Evolutionary conservation across 805 yeast species (phyloP).

Genomic region (Starmerella asiatica): DNA sequence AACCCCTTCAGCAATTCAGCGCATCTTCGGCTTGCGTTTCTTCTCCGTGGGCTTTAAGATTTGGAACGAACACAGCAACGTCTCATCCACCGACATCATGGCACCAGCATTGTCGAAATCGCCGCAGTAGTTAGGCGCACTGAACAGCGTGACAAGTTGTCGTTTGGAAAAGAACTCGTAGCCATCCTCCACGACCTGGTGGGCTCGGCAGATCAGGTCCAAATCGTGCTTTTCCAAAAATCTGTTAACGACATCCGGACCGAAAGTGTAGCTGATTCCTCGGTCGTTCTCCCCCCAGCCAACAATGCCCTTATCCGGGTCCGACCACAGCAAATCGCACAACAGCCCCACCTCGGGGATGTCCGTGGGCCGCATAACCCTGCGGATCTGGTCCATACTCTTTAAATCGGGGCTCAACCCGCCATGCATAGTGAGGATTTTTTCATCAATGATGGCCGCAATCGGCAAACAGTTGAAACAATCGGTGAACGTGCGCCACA

Average conservation of each 20-base stretch:
- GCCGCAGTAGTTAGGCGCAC: conserved; percentile 98
- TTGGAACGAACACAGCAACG: conserved; percentile 79
- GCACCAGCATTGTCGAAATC: conserved; percentile 99
- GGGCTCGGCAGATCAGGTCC: conserved; percentile 97
- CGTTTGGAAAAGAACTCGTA: conserved; percentile 94
- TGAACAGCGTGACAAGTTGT: conserved; percentile 85
- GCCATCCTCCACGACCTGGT: conserved; percentile 98
- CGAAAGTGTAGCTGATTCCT: conserved; percentile 98
- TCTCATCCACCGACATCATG: conserved; percentile 98
- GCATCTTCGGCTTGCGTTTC: conserved; percentile 51
- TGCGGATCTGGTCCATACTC: conserved; percentile 96
- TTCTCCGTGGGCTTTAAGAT: conserved; percentile 97
- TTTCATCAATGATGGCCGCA: conserved; percentile 96
- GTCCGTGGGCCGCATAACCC: conserved; percentile 98
- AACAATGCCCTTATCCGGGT: conserved; percentile 94
- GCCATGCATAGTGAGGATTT: conserved; percentile 98
- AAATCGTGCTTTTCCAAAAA: conserved; percentile 93
- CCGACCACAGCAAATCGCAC: conserved; percentile 96
- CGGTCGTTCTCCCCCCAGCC: conserved; percentile 99
- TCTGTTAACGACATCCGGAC: conserved; percentile 97
- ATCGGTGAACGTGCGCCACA: conserved; percentile 98
- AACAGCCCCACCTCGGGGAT: conserved; percentile 94
- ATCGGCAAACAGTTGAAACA: conserved; percentile 97
- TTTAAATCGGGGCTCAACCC: conserved; percentile 95
- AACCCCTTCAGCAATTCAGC: no score